These are phyloP conservation scores for Krasilnikovozyma curviuscula DNA, from an alignment of 768 basidiomycete genomes.

Conservation along the genomic window DNA sequence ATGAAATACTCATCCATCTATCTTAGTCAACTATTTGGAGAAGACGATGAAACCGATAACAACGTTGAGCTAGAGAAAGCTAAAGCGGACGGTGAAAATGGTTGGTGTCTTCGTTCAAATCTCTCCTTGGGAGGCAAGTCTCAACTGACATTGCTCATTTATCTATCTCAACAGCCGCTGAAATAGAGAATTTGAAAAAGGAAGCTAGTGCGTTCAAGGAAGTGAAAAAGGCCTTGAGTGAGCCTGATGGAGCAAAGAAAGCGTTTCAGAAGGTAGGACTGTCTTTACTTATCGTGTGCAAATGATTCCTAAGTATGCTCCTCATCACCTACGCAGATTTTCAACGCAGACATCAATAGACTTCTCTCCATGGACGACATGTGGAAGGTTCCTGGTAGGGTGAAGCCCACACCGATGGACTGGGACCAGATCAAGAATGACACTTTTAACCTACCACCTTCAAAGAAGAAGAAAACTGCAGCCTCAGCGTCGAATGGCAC, in stretches of 20 bases:
- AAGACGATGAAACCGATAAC: conserved; percentile 54
- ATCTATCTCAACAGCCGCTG: conserved; percentile 40
- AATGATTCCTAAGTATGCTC: too few species aligned
- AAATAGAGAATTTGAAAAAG: conserved; percentile 72
- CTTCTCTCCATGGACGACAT: conserved; percentile 85
- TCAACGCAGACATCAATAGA: conserved; percentile 66
- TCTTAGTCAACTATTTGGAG: conserved; percentile 74
- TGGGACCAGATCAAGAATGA: conserved; percentile 54
- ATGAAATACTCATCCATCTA: neutral
- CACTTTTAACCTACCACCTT: conserved; percentile 32
- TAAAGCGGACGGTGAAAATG: conserved; percentile 80
- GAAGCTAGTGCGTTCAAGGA: conserved; percentile 72
- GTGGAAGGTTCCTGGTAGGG: conserved; percentile 60
- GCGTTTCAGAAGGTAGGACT: conserved; percentile 63
- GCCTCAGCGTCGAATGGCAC: conserved; percentile 14
- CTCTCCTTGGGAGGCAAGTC: neutral
- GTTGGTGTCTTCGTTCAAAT: conserved; percentile 28
- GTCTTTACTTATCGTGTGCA: too few species aligned
- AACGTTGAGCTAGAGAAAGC: conserved; percentile 72
- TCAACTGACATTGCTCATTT: neutral
- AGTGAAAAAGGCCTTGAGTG: conserved; percentile 51
- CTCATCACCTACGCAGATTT: conserved; percentile 41
- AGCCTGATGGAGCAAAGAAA: conserved; percentile 40
- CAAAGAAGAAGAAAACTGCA: conserved; percentile 15
- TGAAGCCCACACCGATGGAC: conserved; percentile 67